Evolutionary conservation across 2,329 filamentous ascomycete genomes (phyloP), one percentile per base, ranked within the genome.

Genomic region (Colletotrichum phormii): DNA sequence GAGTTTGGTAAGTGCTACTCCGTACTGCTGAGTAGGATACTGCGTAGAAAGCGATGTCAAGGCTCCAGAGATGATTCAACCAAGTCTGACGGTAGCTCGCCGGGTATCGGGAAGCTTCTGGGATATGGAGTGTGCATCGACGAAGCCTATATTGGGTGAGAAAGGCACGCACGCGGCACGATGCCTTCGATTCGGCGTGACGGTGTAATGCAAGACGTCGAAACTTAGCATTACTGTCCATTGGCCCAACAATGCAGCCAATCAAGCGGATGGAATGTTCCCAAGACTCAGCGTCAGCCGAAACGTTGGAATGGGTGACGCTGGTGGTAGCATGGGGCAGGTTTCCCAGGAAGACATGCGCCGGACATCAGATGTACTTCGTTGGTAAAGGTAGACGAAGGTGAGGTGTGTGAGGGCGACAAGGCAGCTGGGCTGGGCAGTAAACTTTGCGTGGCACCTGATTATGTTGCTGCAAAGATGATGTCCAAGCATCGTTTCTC

Each of bases 391-490:
- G 53, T 35, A 58, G 31, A 35, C 22, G 2, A 15, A 31, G 15
- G 54, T 29, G 31, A 66, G 53, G 42, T 42, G 67, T 22, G 54
- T 26, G 62, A 61, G 29, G 55, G 33, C 12, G 67, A 61, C 31
- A 22, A 57, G 29, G n/a, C 31, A 22, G 51, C 60, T 66, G 53
- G 54, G 35, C 60, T 66, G 53, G 54, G 33, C 35, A 49, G 49
- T 12, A 62, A 61, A 42, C 62, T 51, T 29, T 49, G 22, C n/a
- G 18, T 29, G 53, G 15, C 51, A 22, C n/a, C 29, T 55, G 63
- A 9, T 55, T 11, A 37, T 35, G 67, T 42, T 53, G 55, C 12
- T 22, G 67, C 63, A 57, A 57, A 46, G 31, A 66, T 22, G 24
- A 31, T 59, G 29, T 42, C 55, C 18, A 58, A n/a, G 46, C 66